These are phyloP conservation scores for Salix arbutifolia DNA, from an alignment of 345 rosid genomes.

Conservation along the genomic window DNA sequence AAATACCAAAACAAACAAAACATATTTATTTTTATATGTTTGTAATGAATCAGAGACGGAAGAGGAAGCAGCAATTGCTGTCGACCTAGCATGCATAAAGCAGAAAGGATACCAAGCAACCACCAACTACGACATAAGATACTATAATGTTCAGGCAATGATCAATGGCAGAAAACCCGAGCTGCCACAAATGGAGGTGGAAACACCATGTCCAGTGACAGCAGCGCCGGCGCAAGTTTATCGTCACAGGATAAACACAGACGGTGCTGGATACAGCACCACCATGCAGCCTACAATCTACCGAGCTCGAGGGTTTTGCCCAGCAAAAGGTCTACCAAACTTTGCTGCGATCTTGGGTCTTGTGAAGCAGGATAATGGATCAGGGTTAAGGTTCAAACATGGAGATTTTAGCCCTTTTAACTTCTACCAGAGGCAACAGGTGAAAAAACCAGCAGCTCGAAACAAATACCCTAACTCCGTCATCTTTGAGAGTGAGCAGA, in stretches of 20 bases:
- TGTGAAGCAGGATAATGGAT: not conserved
- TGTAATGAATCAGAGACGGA: slow-evolving; percentile 15
- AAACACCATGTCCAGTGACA: not conserved
- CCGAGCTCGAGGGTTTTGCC: no score
- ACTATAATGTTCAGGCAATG: slow-evolving; percentile 18
- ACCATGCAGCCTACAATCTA: no score
- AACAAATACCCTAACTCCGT: not conserved
- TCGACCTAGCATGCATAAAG: slow-evolving; percentile 32
- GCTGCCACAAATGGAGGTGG: not conserved
- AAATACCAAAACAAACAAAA: no score
- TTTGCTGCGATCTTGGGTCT: not conserved
- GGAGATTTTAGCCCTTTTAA: not conserved
- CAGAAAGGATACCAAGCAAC: slow-evolving; percentile 17
- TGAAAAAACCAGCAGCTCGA: no score
- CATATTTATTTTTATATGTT: not conserved
- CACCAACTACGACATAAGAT: slow-evolving; percentile 21
- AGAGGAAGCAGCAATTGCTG: slow-evolving; percentile 36
- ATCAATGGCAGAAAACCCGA: not conserved
- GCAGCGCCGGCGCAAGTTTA: not conserved
- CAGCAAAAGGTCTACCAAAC: not conserved
- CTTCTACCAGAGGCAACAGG: not conserved
- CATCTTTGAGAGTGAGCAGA: not conserved
- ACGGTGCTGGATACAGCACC: no score
- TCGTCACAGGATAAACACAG: not conserved
- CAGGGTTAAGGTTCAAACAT: not conserved